Conservation (phyloP, 495 filamentous ascomycete genomes). For the Penicillium arizonense region DNA sequence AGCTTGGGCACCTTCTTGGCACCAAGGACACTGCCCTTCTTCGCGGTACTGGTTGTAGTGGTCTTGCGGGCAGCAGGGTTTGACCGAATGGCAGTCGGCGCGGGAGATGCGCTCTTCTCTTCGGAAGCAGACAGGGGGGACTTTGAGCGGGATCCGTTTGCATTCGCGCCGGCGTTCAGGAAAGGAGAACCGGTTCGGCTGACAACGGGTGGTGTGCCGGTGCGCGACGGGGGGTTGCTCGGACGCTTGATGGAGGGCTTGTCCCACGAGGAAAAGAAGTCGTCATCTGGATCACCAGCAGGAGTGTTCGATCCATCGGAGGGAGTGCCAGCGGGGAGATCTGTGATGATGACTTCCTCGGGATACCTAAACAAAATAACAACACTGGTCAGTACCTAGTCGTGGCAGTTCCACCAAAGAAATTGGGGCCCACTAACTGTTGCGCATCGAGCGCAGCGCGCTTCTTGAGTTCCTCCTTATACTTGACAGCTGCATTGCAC, state of each 20-base stretch:
- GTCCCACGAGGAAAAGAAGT: slow-evolving; percentile 99
- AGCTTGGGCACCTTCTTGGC: slow-evolving; percentile 87
- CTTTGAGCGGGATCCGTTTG: slow-evolving; percentile 71
- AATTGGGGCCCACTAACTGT: slow-evolving; percentile 52
- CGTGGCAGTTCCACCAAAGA: slow-evolving; percentile 5
- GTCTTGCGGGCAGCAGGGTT: slow-evolving; percentile 77
- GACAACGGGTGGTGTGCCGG: slow-evolving; percentile 80
- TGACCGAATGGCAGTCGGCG: slow-evolving; percentile 65
- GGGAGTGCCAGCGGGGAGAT: slow-evolving; percentile 58
- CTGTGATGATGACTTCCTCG: slow-evolving; percentile 80
- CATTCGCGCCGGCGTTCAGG: slow-evolving; percentile 68
- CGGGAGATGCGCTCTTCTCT: slow-evolving; percentile 39
- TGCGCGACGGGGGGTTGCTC: slow-evolving; percentile 89
- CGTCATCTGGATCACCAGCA: slow-evolving; percentile 75
- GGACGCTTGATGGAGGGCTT: slow-evolving; percentile 96
- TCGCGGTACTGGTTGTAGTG: slow-evolving; percentile 53
- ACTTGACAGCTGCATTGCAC: slow-evolving; percentile 86
- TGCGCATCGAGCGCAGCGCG: slow-evolving; percentile 76
- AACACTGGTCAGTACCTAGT: slow-evolving; percentile 12
- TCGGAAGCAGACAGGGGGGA: slow-evolving; percentile 74
- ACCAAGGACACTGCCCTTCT: slow-evolving; percentile 81
- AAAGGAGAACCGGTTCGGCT: slow-evolving; percentile 87
- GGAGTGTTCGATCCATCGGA: slow-evolving; percentile 68
- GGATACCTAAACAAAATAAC: slow-evolving; percentile 61
- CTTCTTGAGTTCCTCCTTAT: slow-evolving; percentile 91